Evolutionary conservation across 2,329 filamentous ascomycete species (phyloP), one percentile per base, ranked within the genome.

Genomic region (Monilinia fructicola): DNA sequence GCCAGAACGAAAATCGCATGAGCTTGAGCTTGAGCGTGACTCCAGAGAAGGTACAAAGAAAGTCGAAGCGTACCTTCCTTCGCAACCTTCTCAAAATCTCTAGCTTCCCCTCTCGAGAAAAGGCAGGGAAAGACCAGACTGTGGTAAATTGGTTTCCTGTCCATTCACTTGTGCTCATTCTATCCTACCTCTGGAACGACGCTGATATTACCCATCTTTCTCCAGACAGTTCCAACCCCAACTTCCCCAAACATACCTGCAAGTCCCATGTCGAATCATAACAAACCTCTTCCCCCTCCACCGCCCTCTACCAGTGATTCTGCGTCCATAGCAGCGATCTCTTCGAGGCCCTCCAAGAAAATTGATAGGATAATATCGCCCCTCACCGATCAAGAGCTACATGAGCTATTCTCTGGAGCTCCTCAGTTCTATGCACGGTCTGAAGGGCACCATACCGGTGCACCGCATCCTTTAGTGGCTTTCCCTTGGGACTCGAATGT

Each of bases 391-490:
- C 79, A 81, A 52, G 86, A 90, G 71, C 79, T 91, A 62, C 86
- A 88, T 78, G 86, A 87, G 76, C 83, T 91, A 73, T 92, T 91
- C 80, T 90, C 88, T 35, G 89, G 89, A n/a, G 89, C 89, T 54
- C 89, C 89, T 69, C 88, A 90, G 75, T 91, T 89, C 79, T 87
- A 87, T 76, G 83, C 85, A 71, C 82, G 85, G 63, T 83, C 82
- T 67, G 83, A 86, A 71, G 84, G 84, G 50, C 84, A 87, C 75
- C 84, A 81, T 74, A 83, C 82, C 67, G 85, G 82, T 61, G 84
- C 86, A 48, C 84, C 85, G 28, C 83, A 86, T 71, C 87, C 88
- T 28, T 85, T 81, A 59, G 86, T 88, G 38, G 85, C 86, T 48
- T 91, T 87, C 74, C 88, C 88, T 1, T 90, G 87, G 83, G 86